A percentile compares a stretch with the other conserved stretches of the same genome.
phyloP scores from a whole-genome alignment of 1,284 basidiomycete species.

The Ceratobasidium sp. region DNA sequence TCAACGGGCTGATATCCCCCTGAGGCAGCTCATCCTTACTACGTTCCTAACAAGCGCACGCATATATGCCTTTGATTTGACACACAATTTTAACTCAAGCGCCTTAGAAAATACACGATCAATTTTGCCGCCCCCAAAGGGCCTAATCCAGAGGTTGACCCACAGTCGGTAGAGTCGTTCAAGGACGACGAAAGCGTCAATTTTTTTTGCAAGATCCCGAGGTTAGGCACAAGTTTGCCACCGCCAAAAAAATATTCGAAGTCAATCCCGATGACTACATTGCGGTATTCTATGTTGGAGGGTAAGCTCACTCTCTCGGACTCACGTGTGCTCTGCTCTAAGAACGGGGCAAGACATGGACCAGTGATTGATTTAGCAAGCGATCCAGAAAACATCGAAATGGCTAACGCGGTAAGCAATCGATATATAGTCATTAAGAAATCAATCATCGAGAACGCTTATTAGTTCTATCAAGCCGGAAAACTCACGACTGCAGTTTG shows the following conservation, averaged over 20 bases:
- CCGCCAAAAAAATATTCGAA: constrained; percentile 66
- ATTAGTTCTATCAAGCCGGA: constrained; percentile 62
- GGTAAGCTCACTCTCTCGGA: constrained; percentile 41
- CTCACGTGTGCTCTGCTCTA: neutral
- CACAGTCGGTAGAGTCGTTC: constrained; percentile 61
- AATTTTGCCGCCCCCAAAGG: constrained; percentile 77
- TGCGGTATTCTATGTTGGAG: constrained; percentile 80
- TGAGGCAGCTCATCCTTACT: constrained; percentile 77
- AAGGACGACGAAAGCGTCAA: constrained; percentile 60
- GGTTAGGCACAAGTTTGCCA: constrained; percentile 62
- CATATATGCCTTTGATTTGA: neutral
- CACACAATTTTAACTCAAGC: neutral
- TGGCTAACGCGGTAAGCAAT: constrained; percentile 60
- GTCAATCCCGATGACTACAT: constrained; percentile 68
- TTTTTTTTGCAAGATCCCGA: constrained; percentile 65
- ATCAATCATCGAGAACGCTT: neutral
- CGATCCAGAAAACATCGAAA: constrained; percentile 63
- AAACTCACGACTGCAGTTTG: constrained; percentile 73
- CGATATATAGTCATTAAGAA: neutral
- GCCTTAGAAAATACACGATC: constrained; percentile 51
- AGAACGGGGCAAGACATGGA: constrained; percentile 56
- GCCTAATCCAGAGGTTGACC: constrained; percentile 74
- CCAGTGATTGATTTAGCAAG: constrained; percentile 70
- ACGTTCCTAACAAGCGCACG: constrained; percentile 63
- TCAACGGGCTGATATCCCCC: constrained; percentile 58